Evolutionary conservation across 2,329 filamentous ascomycete genomes (phyloP), one percentile per base, ranked within the genome.

Genomic region (Mariannaea sp.): DNA sequence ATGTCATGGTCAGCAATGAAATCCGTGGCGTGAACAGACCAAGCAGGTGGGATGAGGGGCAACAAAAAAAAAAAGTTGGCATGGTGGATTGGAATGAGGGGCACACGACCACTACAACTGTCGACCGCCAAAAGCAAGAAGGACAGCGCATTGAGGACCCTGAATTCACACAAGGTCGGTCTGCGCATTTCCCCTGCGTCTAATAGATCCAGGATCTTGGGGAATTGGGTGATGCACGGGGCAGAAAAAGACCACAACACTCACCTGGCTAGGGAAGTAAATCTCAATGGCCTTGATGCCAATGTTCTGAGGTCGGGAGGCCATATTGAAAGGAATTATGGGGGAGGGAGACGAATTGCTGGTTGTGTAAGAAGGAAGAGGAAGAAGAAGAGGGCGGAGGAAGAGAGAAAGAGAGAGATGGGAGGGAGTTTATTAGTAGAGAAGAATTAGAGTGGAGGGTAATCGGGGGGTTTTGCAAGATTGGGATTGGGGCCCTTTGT

Each of bases 251-350:
- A 29, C 20, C 40, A n/a, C 22, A 20, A 56, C 41, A 76, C 85
- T 61, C 76, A 93, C 90, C 85, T 93, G 90, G 74, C 82, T 89
- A 62, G 90, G 90, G 71, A 91, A 90, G 76, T 94, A 94, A 71
- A 94, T 84, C 74, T 94, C 90, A 75, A 94, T 90, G 87, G 89
- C 90, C 80, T 94, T 93, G 73, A 94, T 92, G 82, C 90, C 90
- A 75, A 94, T 87, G 78, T 93, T 93, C 75, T 92, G 85, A 62
- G 90, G 88, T 76, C 88, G 87, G 65, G 86, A 73, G 71, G 88
- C 82, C 88, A 92, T 92, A 54, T 57, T 78, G 68, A 61, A 60
- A 49, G 45, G 48, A 45, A 17, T 48, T 49, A 43, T 45, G 35
- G 44, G 30, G 22, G 35, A 36, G 33, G 17, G 39, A n/a, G 16